A percentile compares a stretch with the other conserved stretches of the same genome.
Evolutionary conservation across 2,329 filamentous ascomycete species (phyloP).

Genomic region (Tympanopsis confertula): DNA sequence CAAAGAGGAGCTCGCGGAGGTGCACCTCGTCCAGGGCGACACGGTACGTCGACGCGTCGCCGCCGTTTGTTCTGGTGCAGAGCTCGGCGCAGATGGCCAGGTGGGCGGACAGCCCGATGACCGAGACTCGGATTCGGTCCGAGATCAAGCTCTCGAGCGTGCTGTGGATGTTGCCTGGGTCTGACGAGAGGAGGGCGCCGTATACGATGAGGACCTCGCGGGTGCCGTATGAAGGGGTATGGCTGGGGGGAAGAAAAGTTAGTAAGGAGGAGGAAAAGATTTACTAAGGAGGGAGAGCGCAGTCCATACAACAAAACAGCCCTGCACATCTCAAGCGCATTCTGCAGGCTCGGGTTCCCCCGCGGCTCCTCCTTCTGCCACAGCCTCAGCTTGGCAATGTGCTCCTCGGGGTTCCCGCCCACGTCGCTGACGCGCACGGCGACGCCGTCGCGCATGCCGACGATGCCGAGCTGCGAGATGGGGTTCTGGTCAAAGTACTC

Average conservation of each 20-base stretch:
- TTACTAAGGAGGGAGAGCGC: slow-evolving; percentile 1
- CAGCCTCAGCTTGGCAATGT: slow-evolving; percentile 64
- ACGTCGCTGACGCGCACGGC: slow-evolving; percentile 79
- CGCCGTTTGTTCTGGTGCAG: slow-evolving; percentile 74
- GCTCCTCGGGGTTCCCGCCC: slow-evolving; percentile 81
- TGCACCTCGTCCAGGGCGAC: slow-evolving; percentile 80
- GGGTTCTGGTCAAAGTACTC: slow-evolving; percentile 99
- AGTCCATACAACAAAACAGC: slow-evolving; percentile 67
- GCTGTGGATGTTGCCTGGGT: slow-evolving; percentile 89
- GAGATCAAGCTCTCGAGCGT: slow-evolving; percentile 69
- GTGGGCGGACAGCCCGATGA: slow-evolving; percentile 84
- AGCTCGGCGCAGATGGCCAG: slow-evolving; percentile 87
- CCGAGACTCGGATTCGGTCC: slow-evolving; percentile 75
- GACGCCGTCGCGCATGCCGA: slow-evolving; percentile 87
- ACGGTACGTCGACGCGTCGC: slow-evolving; percentile 64
- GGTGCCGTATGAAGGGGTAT: slow-evolving; percentile 86
- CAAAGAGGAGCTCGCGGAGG: slow-evolving; percentile 79
- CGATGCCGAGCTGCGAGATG: slow-evolving; percentile 84
- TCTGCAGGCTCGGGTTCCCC: slow-evolving; percentile 75
- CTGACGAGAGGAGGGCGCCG: slow-evolving; percentile 77
- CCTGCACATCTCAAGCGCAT: slow-evolving; percentile 88
- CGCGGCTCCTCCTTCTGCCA: slow-evolving; percentile 58
- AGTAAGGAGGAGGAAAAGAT: slow-evolving; percentile 4
- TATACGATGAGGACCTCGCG: slow-evolving; percentile 86
- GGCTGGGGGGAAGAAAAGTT: slow-evolving; percentile 31